Evolutionary conservation across 805 yeast species (phyloP).

Genomic region (Martiniozyma abietophila): DNA sequence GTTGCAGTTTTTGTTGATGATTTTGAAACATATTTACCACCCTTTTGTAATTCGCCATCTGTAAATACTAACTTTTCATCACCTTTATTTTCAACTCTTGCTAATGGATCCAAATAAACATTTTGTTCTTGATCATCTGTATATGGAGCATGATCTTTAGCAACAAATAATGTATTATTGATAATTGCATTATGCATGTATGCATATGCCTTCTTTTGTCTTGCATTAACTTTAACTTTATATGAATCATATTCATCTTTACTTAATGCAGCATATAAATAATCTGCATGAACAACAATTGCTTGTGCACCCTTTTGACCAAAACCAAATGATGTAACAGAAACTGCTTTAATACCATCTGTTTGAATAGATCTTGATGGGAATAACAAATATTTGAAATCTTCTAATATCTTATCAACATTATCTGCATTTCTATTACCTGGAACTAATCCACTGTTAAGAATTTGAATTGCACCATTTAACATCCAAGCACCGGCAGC

Average conservation of each 20-base stretch:
- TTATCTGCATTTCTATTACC: slow-evolving; percentile 99
- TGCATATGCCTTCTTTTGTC: slow-evolving; percentile 86
- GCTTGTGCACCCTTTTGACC: slow-evolving; percentile 99
- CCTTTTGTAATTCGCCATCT: slow-evolving; percentile 41
- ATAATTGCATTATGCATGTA: slow-evolving; percentile 94
- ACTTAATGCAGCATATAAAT: slow-evolving; percentile 77
- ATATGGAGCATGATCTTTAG: slow-evolving; percentile 93
- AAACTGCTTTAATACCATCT: slow-evolving; percentile 95
- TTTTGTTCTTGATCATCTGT: slow-evolving; percentile 75
- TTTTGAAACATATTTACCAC: slow-evolving; percentile 33
- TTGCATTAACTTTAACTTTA: slow-evolving; percentile 43
- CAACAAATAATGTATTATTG: slow-evolving; percentile 82
- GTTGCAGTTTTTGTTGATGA: slow-evolving; percentile 53
- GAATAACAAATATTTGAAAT: slow-evolving; percentile 81
- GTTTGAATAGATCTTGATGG: slow-evolving; percentile 92
- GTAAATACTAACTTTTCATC: slow-evolving; percentile 38
- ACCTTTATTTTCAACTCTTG: slow-evolving; percentile 43
- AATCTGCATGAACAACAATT: slow-evolving; percentile 84
- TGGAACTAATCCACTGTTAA: slow-evolving; percentile 84
- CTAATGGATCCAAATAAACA: slow-evolving; percentile 95
- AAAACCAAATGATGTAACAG: slow-evolving; percentile 96
- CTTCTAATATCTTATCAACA: slow-evolving; percentile 73
- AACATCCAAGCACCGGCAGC: slow-evolving; percentile 99
- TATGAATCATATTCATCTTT: slow-evolving; percentile 64
- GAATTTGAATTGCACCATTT: slow-evolving; percentile 93